Percentiles rank a stretch among this genome's conserved stretches.
phyloP scores from a whole-genome alignment of 805 yeast genomes.

The Jamesozyma hellenica region DNA sequence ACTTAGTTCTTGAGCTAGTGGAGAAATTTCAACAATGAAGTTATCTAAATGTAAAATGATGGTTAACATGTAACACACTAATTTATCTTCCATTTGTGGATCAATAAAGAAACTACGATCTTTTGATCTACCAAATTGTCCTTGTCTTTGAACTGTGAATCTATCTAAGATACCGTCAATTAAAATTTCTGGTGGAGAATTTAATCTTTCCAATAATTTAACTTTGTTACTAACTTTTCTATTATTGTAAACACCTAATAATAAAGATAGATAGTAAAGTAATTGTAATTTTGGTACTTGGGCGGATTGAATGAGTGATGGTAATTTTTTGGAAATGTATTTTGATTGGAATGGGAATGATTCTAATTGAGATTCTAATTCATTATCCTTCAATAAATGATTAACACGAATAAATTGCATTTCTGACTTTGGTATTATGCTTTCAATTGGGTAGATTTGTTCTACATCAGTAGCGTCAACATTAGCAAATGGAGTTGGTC shows the following conservation, averaged over 20 bases:
- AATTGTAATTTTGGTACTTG: constrained; percentile 54
- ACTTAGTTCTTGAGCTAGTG: constrained; percentile 76
- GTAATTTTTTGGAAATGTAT: constrained; percentile 42
- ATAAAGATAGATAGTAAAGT: constrained; percentile 68
- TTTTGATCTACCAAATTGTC: constrained; percentile 62
- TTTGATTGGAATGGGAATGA: constrained; percentile 54
- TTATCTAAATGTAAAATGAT: constrained; percentile 66
- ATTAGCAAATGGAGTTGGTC: constrained; percentile 77
- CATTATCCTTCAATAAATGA: constrained; percentile 47
- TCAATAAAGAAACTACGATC: constrained; percentile 72
- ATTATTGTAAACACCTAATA: constrained; percentile 70
- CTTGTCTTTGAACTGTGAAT: constrained; percentile 58
- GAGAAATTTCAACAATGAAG: constrained; percentile 64
- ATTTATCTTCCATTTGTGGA: constrained; percentile 79
- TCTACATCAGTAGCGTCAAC: constrained; percentile 73
- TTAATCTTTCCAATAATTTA: constrained; percentile 48
- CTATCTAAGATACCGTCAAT: constrained; percentile 62
- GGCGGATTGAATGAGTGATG: constrained; percentile 32
- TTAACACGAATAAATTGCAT: constrained; percentile 54
- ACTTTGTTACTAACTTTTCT: constrained; percentile 55
- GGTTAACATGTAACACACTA: constrained; percentile 69
- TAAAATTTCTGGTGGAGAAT: constrained; percentile 62
- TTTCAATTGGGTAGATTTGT: constrained; percentile 67
- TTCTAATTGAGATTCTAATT: constrained; percentile 40
- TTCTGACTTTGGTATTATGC: constrained; percentile 61